Evolutionary conservation across 305 asterid genomes (phyloP).

Genomic region (Rubia balearica): DNA sequence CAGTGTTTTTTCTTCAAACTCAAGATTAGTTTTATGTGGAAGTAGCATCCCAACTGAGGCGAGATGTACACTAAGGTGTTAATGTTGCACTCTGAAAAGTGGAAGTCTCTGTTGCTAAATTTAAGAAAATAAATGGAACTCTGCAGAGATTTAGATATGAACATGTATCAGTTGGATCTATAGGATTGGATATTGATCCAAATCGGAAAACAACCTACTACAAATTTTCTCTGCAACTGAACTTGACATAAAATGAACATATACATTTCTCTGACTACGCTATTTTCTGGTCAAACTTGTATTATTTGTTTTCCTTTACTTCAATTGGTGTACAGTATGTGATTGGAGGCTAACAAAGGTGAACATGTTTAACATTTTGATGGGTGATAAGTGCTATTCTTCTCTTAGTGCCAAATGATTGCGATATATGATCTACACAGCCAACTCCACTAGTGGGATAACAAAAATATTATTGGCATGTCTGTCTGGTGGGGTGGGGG

Average conservation of each 20-base stretch:
- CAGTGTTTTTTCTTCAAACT: neutral
- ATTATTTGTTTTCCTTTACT: neutral
- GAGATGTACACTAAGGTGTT: neutral
- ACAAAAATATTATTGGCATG: neutral
- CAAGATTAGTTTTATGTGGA: neutral
- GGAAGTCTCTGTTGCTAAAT: neutral
- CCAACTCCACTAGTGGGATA: neutral
- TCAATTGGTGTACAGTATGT: neutral
- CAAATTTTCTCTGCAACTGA: neutral
- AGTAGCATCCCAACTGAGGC: neutral
- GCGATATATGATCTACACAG: neutral
- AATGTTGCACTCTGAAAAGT: neutral
- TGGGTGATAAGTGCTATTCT: neutral
- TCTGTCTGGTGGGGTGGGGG: neutral
- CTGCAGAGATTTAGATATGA: neutral
- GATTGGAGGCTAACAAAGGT: neutral
- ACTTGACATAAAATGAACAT: neutral
- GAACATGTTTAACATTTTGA: neutral
- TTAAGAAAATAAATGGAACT: neutral
- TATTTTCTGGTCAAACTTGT: neutral
- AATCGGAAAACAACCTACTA: neutral
- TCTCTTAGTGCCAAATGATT: neutral
- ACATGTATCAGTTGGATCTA: neutral
- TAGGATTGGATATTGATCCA: neutral
- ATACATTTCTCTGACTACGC: neutral